These are phyloP conservation scores for Amorphotheca resinae DNA, from an alignment of 495 filamentous ascomycete species.

Conservation along the genomic window DNA sequence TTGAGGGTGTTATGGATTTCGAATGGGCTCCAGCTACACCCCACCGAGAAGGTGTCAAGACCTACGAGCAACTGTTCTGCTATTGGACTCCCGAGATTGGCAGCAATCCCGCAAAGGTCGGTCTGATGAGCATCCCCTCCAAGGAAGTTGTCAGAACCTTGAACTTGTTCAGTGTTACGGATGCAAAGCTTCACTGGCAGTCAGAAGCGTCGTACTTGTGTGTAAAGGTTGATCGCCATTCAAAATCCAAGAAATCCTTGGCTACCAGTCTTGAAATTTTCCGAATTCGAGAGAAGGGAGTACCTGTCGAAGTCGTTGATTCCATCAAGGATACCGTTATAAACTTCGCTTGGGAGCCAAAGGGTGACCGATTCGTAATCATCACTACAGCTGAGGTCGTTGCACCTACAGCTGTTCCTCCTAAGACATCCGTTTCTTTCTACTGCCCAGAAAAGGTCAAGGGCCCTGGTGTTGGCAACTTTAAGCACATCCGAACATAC, in stretches of 20 bases:
- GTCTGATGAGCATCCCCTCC: constrained; percentile 87
- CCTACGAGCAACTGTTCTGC: constrained; percentile 88
- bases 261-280: constrained; percentile 98
- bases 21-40: constrained; percentile 87
- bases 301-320: constrained; percentile 95
- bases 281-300: constrained; percentile 89
- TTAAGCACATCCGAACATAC: constrained; percentile 82
- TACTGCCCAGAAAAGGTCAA: constrained; percentile 92
- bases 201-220: constrained; percentile 86
- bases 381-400: constrained; percentile 87
- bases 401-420: constrained; percentile 60
- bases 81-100: constrained; percentile 99
- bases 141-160: constrained; percentile 87
- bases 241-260: constrained; percentile 95
- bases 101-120: constrained; percentile 95
- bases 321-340: constrained; percentile 95
- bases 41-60: constrained; percentile 66
- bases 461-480: constrained; percentile 66
- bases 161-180: constrained; percentile 93
- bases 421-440: constrained; percentile 90
- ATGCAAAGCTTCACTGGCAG: constrained; percentile 97
- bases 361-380: constrained; percentile 90
- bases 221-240: constrained; percentile 97
- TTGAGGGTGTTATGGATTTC: constrained; percentile 94
- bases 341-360: constrained; percentile 98